phyloP scores from a whole-genome alignment of 1,139 yeast species.

The Hemisphaericaspora subhashii region DNA sequence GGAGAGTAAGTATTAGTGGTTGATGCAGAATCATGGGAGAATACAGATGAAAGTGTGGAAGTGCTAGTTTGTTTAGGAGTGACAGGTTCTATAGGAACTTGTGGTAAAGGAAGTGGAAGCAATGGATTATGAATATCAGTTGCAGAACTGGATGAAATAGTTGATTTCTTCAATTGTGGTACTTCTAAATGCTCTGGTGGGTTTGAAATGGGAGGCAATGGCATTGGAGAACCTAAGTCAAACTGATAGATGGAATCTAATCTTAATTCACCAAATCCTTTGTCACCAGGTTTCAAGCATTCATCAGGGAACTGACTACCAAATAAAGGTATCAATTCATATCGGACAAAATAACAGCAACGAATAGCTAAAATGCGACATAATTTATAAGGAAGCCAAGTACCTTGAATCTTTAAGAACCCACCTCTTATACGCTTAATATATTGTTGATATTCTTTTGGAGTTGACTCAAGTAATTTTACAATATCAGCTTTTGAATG shows the following conservation, averaged over 20 bases:
- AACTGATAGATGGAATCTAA: constrained; percentile 35
- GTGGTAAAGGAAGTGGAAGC: constrained; percentile 5
- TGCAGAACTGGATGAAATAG: not conserved
- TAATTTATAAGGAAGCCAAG: constrained; percentile 81
- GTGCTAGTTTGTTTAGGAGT: constrained; percentile 5
- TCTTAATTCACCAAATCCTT: constrained; percentile 67
- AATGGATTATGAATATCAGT: not conserved
- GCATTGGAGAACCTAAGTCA: constrained; percentile 5
- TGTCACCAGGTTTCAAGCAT: constrained; percentile 66
- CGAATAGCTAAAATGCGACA: constrained; percentile 70
- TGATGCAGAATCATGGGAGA: constrained; percentile 5
- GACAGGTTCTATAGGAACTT: not conserved
- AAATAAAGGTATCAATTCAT: constrained; percentile 75
- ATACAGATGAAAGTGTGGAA: constrained; percentile 9
- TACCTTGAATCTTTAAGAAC: constrained; percentile 88
- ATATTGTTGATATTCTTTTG: constrained; percentile 59
- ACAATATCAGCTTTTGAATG: constrained; percentile 76
- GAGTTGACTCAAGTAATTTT: constrained; percentile 70
- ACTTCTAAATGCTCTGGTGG: too few relatives aligned
- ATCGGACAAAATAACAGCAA: constrained; percentile 78
- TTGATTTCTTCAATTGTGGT: not conserved
- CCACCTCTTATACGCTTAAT: constrained; percentile 88
- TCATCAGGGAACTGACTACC: constrained; percentile 70
- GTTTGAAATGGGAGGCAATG: constrained; percentile 8
- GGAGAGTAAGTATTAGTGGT: constrained; percentile 1